A percentile compares a stretch with the other conserved stretches of the same genome.
phyloP scores from a whole-genome alignment of 2,329 filamentous ascomycete genomes.

The Myriosclerotinia curreyana region DNA sequence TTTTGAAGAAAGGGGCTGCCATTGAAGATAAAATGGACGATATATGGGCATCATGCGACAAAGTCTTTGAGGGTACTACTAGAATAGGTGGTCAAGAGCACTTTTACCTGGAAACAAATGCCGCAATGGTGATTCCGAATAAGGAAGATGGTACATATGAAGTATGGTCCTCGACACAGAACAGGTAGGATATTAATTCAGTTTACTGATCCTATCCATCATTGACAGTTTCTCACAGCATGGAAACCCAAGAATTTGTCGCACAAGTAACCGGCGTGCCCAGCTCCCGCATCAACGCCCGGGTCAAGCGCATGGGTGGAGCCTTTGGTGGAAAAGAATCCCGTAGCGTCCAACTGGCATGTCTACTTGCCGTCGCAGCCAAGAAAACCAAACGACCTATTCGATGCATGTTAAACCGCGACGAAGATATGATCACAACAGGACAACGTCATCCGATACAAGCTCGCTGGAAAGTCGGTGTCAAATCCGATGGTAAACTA shows the following conservation, averaged over 20 bases:
- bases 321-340: slow-evolving; percentile 95
- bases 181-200: slow-evolving; percentile 50
- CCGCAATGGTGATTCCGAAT: slow-evolving; percentile 78
- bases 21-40: slow-evolving; percentile 54
- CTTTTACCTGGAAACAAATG: slow-evolving; percentile 92
- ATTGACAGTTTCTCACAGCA: slow-evolving; percentile 38
- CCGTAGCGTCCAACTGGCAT: slow-evolving; percentile 76
- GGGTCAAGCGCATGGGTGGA: slow-evolving; percentile 89
- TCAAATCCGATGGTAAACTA: slow-evolving; percentile 85
- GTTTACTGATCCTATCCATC: not conserved
- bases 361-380: slow-evolving; percentile 78
- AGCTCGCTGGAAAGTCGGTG: slow-evolving; percentile 82
- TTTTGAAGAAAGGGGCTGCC: slow-evolving; percentile 77
- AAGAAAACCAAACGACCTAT: slow-evolving; percentile 79
- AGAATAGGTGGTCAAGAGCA: slow-evolving; percentile 95
- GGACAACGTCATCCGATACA: slow-evolving; percentile 92
- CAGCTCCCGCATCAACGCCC: slow-evolving; percentile 82
- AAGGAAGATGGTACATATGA: slow-evolving; percentile 91
- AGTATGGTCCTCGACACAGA: slow-evolving; percentile 87
- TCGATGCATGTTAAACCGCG: slow-evolving; percentile 89
- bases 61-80: slow-evolving; percentile 65
- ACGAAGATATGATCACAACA: slow-evolving; percentile 88
- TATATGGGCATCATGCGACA: slow-evolving; percentile 32
- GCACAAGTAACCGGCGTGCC: slow-evolving; percentile 78
- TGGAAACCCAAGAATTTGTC: slow-evolving; percentile 86